A percentile compares a stretch with the other conserved stretches of the same genome.
Conservation (phyloP, 768 basidiomycete species). For the Royoungia palumana region DNA sequence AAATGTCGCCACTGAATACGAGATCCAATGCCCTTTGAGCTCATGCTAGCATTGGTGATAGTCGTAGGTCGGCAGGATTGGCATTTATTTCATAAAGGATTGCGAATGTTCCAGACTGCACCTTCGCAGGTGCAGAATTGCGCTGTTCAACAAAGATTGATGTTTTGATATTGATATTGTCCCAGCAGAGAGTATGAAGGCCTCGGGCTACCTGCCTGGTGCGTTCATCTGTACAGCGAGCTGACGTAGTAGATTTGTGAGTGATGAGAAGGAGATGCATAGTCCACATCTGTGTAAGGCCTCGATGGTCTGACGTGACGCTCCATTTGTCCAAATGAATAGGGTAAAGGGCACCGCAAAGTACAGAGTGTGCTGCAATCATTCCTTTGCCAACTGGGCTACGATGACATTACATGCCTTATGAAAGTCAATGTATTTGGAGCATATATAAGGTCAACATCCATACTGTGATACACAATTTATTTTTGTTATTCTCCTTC, state of each 20-base stretch:
- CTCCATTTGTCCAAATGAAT: not conserved
- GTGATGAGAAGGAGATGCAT: not conserved
- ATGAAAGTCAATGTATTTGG: too few relatives aligned
- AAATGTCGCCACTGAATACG: too few relatives aligned
- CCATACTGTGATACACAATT: too few relatives aligned
- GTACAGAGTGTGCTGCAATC: not conserved
- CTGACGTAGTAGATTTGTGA: not conserved
- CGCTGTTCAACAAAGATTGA: constrained; percentile 34
- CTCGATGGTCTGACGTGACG: not conserved
- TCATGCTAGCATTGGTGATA: too few relatives aligned
- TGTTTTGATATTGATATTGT: constrained; percentile 30
- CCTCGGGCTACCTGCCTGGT: not conserved
- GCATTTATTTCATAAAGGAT: too few relatives aligned
- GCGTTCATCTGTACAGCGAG: not conserved
- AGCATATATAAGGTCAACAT: too few relatives aligned
- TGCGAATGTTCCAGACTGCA: constrained; percentile 32
- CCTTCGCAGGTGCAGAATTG: constrained; percentile 26
- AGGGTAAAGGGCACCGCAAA: not conserved
- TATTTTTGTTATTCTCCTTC: not conserved
- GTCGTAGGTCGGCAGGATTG: too few relatives aligned
- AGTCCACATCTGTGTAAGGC: not conserved
- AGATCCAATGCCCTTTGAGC: too few relatives aligned
- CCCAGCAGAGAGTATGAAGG: constrained; percentile 8
- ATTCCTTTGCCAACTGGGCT: not conserved
- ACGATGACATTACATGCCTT: constrained; percentile 1